phyloP scores from a whole-genome alignment of 2,329 filamentous ascomycete genomes.

The Pseudopyricularia javanii region DNA sequence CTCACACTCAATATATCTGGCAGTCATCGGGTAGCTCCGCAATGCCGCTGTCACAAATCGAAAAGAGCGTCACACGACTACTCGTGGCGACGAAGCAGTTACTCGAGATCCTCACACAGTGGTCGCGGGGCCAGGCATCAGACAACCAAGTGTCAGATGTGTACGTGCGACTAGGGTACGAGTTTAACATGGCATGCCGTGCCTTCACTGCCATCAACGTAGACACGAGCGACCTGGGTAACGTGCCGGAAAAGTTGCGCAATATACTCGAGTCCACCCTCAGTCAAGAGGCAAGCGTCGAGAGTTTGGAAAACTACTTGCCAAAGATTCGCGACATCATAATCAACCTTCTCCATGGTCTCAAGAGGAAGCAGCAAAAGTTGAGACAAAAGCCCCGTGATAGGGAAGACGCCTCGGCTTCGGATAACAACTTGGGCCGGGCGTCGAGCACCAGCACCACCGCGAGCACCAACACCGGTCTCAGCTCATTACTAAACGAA shows the following conservation, averaged over 20 bases:
- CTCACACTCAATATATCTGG: neutral
- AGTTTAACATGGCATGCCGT: constrained; percentile 97
- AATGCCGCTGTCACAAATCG: constrained; percentile 83
- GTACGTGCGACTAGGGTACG: constrained; percentile 92
- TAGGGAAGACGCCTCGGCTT: constrained; percentile 26
- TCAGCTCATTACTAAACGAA: constrained; percentile 48
- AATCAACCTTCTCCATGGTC: constrained; percentile 87
- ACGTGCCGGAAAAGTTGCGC: constrained; percentile 82
- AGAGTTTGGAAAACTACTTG: constrained; percentile 87
- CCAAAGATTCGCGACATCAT: constrained; percentile 96
- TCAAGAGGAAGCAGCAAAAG: constrained; percentile 95
- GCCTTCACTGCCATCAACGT: constrained; percentile 96
- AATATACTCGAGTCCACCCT: constrained; percentile 90
- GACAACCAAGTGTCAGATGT: constrained; percentile 96
- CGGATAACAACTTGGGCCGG: constrained; percentile 19
- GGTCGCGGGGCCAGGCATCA: constrained; percentile 84
- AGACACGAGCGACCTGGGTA: constrained; percentile 85
- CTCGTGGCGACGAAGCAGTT: constrained; percentile 96
- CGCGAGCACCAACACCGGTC: constrained; percentile 42
- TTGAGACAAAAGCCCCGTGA: constrained; percentile 52
- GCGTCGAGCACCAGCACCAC: constrained; percentile 47
- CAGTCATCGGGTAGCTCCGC: constrained; percentile 47
- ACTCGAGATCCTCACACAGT: constrained; percentile 92
- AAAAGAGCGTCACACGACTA: constrained; percentile 96
- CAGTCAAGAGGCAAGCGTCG: constrained; percentile 88